Base-by-base conservation (phyloP, 768 basidiomycete species). In the Leccinum pellstonianum region DNA sequence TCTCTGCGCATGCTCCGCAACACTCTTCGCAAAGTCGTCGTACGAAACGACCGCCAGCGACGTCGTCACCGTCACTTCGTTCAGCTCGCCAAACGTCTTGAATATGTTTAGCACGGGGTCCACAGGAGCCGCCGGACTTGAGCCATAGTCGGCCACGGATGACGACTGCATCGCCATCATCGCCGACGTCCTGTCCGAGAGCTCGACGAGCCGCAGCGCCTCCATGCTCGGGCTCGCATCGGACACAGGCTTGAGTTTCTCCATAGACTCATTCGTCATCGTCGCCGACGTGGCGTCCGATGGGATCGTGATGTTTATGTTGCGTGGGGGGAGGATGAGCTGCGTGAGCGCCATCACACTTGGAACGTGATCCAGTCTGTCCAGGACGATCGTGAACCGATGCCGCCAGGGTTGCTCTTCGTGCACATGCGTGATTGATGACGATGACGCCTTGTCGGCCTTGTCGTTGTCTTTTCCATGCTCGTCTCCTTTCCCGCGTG, bases 291-390 rank as follows among this genome's bases (percentile, higher is more conserved):
- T 31, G 46, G 41, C 29, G 37, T 60, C 62, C 0, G 61, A 59
- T 1, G 43, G 52, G n/a, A n/a, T 5, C n/a, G n/a, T 48, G 11
- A 14, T n/a, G 38, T 41, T 41, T 9, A 17, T 11, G 1, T 58
- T 33, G 7, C 68, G 64, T 0, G 74, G 69, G 1, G 79, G 74
- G 29, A 87, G 86, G 43, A 98, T 77, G 57, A 98, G 85, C 68
- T 95, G 90, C 0, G 90, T 85, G 57, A 99, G 77, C 1, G 91
- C 84, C 93, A 99, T 95, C 74, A 92, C 86, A 5, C 90, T 85
- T 0, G 95, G 88, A 1, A 98, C 72, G 69, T 95, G 91, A 66
- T 97, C 96, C 50, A 96, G 77, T 70, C 87, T 92, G 72, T 96
- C 94, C n/a, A 98, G 82, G 21, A 98, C 86, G 60, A 98, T 84